Evolutionary conservation across 768 basidiomycete genomes (phyloP).

Genomic region (Pleurotus giganteus): DNA sequence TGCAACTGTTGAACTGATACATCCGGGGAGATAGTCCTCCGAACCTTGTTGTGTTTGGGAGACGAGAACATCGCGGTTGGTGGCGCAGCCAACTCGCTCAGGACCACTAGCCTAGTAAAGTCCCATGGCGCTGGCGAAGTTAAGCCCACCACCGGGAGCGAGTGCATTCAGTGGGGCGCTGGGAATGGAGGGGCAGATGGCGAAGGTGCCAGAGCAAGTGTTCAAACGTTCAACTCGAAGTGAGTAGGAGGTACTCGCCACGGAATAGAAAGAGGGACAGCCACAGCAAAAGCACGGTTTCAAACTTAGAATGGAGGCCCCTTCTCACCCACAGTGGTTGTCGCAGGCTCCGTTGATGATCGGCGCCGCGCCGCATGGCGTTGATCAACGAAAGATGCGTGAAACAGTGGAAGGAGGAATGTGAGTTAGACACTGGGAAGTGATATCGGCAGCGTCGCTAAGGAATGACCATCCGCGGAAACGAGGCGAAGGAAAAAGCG

Average conservation of each 20-base stretch:
- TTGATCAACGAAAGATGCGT: no score
- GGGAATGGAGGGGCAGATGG: neutral
- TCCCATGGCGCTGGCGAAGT: constrained; percentile 10
- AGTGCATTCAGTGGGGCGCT: constrained; percentile 4
- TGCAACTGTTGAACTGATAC: neutral
- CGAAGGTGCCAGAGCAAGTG: neutral
- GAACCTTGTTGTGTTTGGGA: constrained; percentile 3
- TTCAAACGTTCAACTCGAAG: no score
- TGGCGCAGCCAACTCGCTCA: neutral
- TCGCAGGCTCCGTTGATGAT: constrained; percentile 6
- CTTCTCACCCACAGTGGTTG: constrained; percentile 2
- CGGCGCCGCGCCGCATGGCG: constrained; percentile 6
- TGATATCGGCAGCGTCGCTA: no score
- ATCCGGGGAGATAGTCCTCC: constrained; percentile 5
- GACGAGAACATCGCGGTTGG: neutral
- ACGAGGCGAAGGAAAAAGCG: no score
- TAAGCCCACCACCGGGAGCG: constrained; percentile 1
- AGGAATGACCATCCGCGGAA: no score
- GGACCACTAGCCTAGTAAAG: constrained; percentile 5
- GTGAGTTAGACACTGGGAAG: no score
- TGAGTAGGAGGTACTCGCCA: no score
- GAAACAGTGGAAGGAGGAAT: no score
- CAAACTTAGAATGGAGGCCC: constrained; percentile 10
- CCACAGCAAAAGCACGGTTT: constrained; percentile 2
- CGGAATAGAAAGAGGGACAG: neutral